Evolutionary conservation across 192 early-diverging fungal species (phyloP), one percentile per base, ranked within the genome.

Genomic region (Backusella morwellensis): DNA sequence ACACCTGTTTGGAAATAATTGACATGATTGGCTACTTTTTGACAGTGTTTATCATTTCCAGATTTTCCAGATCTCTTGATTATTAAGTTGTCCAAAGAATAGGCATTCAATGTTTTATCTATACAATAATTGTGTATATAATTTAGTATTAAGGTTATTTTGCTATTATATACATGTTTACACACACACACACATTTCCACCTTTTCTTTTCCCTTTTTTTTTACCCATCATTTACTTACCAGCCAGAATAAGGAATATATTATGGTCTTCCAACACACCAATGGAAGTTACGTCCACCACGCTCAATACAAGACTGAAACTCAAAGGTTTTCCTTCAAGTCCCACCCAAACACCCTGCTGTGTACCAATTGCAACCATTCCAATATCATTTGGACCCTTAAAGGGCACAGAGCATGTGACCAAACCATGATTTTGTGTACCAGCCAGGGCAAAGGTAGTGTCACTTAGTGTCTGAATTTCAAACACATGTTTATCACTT

Each of bases 311-410:
- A 35, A 68, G 71, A 11, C 52, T 72, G 42, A 72, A 42, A 35
- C 52, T 44, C 47, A 78, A 80, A 59, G 83, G 83, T 52, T 90
- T 88, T 11, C 87, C 85, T 12, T 90, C 88, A 11, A 89, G 86
- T 8, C 92, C 94, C 14, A 92, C 80, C 79, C 91, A 98, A 38
- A 98, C 82, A 26, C 97, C 96, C 26, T 85, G 82, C 68, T 97
- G 93, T 6, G 96, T 95, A 36, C 94, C 97, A 44, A 97, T 78
- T 17, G 95, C 88, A 70, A 99, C 83, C 70, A 90, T 83, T 6
- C 88, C 88, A 73, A 88, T 85, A 73, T 87, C 85, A 9, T 73
- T 76, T 50, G 78, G 34, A 21, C 78, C 76, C 29, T 44, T 44
- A 52, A 85, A 86, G n/a, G 81, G 84, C n/a, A 83, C 77, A 0